Evolutionary conservation across 2,329 filamentous ascomycete genomes (phyloP), one percentile per base, ranked within the genome.

Genomic region (Aureobasidium zeae): DNA sequence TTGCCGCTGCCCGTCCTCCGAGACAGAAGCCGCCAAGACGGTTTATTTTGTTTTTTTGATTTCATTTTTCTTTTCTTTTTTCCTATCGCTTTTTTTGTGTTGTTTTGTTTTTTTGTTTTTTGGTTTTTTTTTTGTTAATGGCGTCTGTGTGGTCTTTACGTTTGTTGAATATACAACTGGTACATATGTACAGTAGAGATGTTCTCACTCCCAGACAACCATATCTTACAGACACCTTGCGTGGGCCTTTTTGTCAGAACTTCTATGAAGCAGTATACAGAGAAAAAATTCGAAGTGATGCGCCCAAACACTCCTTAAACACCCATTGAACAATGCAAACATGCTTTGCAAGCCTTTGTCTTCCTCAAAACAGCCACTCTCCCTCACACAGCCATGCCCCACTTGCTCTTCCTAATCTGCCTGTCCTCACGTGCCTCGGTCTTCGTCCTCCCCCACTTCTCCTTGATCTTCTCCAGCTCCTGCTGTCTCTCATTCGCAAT

Each of bases 401-500:
- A 82, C 22, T 68, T 56, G 54, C 72, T 72, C 66, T 72, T 76
- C 61, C 78, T 73, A 58, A 73, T 66, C 53, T 64, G 60, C 54
- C 77, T 64, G 53, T 80, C 77, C 58, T 79, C 74, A 50, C 77
- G 70, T 30, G 78, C 78, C 61, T 71, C 69, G 49, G 67, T 69
- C 60, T 74, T 72, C 62, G 70, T 72, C 38, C 59, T 57, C 22
- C 79, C 79, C 79, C 79, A 83, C 61, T 66, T 70, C 45, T 63
- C 67, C 64, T 77, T 76, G 32, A 74, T 67, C 34, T 62, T 68
- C 54, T 74, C 70, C 53, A 76, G 56, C 52, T 70, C 61, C 29
- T 60, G 59, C 9, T 68, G 63, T 48, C 58, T 52, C 52, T 60
- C 58, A 47, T 61, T 63, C 58, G 66, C 65, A 44, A 57, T 60